Conservation (phyloP, 805 yeast genomes). For the Ogataea pignaliae region DNA sequence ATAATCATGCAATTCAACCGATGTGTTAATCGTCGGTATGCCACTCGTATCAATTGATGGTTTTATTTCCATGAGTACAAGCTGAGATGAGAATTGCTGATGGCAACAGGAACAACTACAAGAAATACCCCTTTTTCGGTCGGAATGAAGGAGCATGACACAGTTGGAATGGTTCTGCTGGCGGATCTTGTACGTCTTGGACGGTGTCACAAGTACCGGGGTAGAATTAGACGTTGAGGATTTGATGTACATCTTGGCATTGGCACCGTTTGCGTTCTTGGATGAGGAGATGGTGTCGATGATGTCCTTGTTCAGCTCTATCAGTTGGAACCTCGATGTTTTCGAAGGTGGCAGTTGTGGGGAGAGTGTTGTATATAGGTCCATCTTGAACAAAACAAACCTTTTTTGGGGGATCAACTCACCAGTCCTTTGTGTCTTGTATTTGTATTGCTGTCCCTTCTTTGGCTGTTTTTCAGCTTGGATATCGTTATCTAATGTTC, state of each 20-base stretch:
- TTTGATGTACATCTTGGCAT: constrained; percentile 16
- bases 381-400: constrained; percentile 14
- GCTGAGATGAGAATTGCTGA: constrained; percentile 8
- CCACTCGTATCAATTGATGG: constrained; percentile 8
- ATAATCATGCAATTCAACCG: neutral
- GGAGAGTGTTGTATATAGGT: constrained; percentile 22
- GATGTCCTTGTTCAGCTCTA: constrained; percentile 51
- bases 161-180: constrained; percentile 88
- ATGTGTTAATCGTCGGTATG: constrained; percentile 7
- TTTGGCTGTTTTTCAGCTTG: no score
- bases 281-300: constrained; percentile 29
- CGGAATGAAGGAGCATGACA: constrained; percentile 44
- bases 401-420: no score
- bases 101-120: neutral
- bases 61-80: constrained; percentile 7
- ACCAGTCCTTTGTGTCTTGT: no score
- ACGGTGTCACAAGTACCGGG: constrained; percentile 58
- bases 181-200: constrained; percentile 58
- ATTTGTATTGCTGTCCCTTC: no score
- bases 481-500: no score
- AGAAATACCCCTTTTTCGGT: neutral
- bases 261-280: no score
- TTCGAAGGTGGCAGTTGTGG: constrained; percentile 12
- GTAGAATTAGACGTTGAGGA: constrained; percentile 17
- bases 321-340: constrained; percentile 39